Evolutionary conservation across 1,139 yeast species (phyloP), one percentile per base, ranked within the genome.

Genomic region (Saccharomyces pastorianus): DNA sequence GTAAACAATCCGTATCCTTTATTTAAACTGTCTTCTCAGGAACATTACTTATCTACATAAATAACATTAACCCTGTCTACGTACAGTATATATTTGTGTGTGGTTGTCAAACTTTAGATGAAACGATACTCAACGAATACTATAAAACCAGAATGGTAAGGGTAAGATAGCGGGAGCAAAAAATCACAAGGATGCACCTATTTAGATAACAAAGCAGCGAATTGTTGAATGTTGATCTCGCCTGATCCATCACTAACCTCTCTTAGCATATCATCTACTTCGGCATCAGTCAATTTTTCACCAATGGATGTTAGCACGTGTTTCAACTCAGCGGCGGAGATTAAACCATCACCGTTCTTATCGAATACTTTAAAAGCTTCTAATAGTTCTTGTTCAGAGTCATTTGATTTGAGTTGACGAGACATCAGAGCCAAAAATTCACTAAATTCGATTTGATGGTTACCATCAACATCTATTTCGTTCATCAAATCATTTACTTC

Each of bases 171-270:
- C 20, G n/a, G 44, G 25, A 38, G 25, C 44, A 20, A 38, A 38
- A 11, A 38, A 26, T 20, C 11, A 9, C n/a, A 20, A 20, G n/a
- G 6, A 20, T 20, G 11, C 5, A 38, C 20, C 44, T 65, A 73
- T 65, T 73, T 74, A 47, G 80, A 74, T 70, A 88, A 79, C 65
- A 88, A 79, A 63, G 85, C 86, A 60, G 95, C 95, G 72, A 93
- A 93, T 74, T 93, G 99, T 69, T 87, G 90, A 71, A 93, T 93
- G 73, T 91, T 95, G 68, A 93, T 93, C 73, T 88, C 96, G 55
- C 98, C 98, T 64, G 93, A 96, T 60, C 95, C 91, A 72, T 91
- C 93, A 62, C 93, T 86, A 56, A 97, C 98, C 70, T 93, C 99
- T 69, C 87, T 83, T 69, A 93, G 82, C 97, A 93, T 93, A 73